phyloP scores from a whole-genome alignment of 805 yeast genomes.

The Zygoascus flipseniorum region DNA sequence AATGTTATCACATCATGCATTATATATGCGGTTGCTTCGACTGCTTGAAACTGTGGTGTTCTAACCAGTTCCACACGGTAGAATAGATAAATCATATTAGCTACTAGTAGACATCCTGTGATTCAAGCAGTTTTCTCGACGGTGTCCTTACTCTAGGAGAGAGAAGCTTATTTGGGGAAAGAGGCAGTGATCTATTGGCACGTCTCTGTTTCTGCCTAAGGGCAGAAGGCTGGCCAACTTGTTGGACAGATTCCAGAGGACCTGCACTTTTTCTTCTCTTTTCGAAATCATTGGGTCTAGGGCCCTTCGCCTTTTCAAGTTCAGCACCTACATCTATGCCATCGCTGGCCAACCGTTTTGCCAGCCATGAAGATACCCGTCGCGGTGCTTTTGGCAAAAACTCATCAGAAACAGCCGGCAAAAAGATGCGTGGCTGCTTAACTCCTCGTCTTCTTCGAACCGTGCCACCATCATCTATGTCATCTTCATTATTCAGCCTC shows the following conservation, averaged over 20 bases:
- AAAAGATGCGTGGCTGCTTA: conserved; percentile 1
- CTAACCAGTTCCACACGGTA: background rate
- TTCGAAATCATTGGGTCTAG: background rate
- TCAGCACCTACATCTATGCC: background rate
- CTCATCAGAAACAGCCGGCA: conserved; percentile 9
- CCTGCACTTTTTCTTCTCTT: background rate
- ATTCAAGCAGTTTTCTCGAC: conserved; percentile 8
- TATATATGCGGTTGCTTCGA: background rate
- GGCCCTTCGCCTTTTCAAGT: background rate
- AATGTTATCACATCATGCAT: background rate
- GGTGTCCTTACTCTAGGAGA: conserved; percentile 4
- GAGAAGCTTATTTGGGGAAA: background rate
- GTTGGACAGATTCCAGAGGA: no score
- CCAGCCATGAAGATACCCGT: conserved; percentile 10
- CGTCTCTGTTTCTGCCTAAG: background rate
- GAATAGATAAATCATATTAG: background rate
- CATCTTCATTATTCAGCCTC: background rate
- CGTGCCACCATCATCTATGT: background rate
- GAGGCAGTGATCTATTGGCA: background rate
- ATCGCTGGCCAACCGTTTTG: conserved; percentile 6
- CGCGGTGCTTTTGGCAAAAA: conserved; percentile 6
- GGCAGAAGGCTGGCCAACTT: no score
- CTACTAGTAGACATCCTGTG: background rate
- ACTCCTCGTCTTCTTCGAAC: background rate
- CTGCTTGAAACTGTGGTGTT: background rate